Conservation (phyloP, 2,329 filamentous ascomycete species). For the Claviceps purpurea region DNA sequence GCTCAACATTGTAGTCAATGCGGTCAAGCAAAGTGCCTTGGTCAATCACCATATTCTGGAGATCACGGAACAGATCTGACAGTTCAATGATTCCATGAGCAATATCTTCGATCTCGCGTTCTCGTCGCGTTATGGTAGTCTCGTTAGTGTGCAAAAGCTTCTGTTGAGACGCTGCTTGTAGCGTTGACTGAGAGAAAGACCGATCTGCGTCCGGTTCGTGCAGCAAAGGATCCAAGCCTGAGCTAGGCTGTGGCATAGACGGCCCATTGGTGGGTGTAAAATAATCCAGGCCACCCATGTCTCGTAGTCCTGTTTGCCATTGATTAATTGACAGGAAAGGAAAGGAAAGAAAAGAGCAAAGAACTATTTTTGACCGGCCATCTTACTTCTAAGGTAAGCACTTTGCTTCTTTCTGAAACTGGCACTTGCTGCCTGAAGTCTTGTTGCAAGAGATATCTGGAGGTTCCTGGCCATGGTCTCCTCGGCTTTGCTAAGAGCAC, state of each 20-base stretch:
- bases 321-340: neutral
- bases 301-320: constrained; percentile 51
- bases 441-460: constrained; percentile 75
- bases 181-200: constrained; percentile 77
- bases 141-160: constrained; percentile 64
- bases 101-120: constrained; percentile 95
- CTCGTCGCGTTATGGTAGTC: constrained; percentile 73
- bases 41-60: constrained; percentile 91
- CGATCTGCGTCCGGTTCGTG: constrained; percentile 90
- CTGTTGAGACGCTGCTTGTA: constrained; percentile 64
- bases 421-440: constrained; percentile 85
- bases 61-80: constrained; percentile 88
- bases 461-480: constrained; percentile 95
- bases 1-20: constrained; percentile 96
- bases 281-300: constrained; percentile 47
- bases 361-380: constrained; percentile 1
- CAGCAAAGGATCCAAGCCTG: constrained; percentile 72
- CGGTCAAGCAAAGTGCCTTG: constrained; percentile 85
- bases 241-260: constrained; percentile 34
- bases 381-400: constrained; percentile 79
- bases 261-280: constrained; percentile 38
- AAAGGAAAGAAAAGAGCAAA: neutral
- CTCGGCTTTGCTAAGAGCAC: constrained; percentile 65
- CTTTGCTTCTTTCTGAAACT: constrained; percentile 95
- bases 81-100: constrained; percentile 96